Evolutionary conservation across 768 basidiomycete species (phyloP).

Genomic region (Pholiota molesta): DNA sequence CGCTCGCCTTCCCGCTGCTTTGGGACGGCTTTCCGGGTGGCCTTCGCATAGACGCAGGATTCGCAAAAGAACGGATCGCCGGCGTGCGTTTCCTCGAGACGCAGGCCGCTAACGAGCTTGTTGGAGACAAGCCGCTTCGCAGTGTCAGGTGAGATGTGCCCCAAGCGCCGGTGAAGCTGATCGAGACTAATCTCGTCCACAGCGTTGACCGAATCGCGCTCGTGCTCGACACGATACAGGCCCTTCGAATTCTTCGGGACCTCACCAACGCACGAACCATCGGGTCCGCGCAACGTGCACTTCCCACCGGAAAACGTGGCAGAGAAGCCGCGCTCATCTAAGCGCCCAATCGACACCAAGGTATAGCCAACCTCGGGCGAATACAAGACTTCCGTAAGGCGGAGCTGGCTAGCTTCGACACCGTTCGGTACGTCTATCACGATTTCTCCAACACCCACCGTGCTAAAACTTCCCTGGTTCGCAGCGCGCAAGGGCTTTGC

Average conservation of each 20-base stretch:
- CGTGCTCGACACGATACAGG: conserved; percentile 27
- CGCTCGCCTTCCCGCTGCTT: conserved; percentile 31
- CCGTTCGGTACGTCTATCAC: conserved; percentile 37
- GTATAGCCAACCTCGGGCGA: too few species aligned
- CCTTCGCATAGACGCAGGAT: conserved; percentile 47
- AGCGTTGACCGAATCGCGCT: conserved; percentile 16
- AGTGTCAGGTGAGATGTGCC: conserved; percentile 34
- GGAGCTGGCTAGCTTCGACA: conserved; percentile 5
- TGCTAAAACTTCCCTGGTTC: conserved; percentile 34
- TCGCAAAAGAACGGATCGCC: conserved; percentile 36
- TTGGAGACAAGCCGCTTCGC: too few species aligned
- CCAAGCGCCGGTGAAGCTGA: conserved; percentile 32
- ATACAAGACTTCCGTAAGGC: too few species aligned
- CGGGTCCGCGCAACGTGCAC: conserved; percentile 25
- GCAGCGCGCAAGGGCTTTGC: conserved; percentile 31
- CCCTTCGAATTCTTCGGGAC: conserved; percentile 28
- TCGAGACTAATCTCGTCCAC: conserved; percentile 27
- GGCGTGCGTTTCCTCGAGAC: conserved; percentile 7
- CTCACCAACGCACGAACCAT: conserved; percentile 22
- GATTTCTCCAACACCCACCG: conserved; percentile 32
- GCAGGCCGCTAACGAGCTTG: conserved; percentile 25
- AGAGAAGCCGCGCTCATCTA: too few species aligned
- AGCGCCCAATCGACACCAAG: too few species aligned
- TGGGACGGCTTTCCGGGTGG: conserved; percentile 32
- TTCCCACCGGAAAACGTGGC: conserved; percentile 33